phyloP scores from a whole-genome alignment of 768 basidiomycete genomes.

The Royoungia palumana region DNA sequence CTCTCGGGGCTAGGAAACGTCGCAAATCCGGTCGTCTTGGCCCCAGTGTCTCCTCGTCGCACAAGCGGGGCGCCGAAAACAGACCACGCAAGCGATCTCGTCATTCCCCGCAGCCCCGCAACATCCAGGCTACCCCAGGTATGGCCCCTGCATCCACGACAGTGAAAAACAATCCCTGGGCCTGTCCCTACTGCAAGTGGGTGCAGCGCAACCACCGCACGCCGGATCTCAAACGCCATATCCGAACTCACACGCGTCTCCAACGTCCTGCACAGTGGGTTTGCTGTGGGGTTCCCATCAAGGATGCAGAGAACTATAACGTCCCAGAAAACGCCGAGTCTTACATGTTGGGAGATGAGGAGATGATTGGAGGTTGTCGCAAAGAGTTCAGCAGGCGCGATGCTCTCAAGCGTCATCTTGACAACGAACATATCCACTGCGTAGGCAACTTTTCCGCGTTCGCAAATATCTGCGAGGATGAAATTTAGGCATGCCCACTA shows the following conservation, averaged over 20 bases:
- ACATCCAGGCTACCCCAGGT: slow-evolving; percentile 38
- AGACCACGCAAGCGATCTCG: slow-evolving; percentile 27
- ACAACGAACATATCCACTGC: slow-evolving; percentile 34
- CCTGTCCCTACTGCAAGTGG: slow-evolving; percentile 48
- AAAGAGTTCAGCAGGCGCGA: slow-evolving; percentile 38
- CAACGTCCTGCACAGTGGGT: slow-evolving; percentile 36
- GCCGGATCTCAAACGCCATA: slow-evolving; percentile 59
- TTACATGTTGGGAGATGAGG: slow-evolving; percentile 27
- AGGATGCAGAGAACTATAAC: slow-evolving; percentile 21
- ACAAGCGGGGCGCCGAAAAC: slow-evolving; percentile 5
- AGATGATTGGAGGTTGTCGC: slow-evolving; percentile 38
- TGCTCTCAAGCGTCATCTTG: slow-evolving; percentile 40
- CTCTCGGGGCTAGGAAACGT: slow-evolving; percentile 34
- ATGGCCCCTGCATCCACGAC: slow-evolving; percentile 12
- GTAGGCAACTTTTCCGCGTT: slow-evolving; percentile 32
- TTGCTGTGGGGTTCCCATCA: slow-evolving; percentile 34
- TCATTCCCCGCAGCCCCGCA: slow-evolving; percentile 41
- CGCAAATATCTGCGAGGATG: slow-evolving; percentile 26
- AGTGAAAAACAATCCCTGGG: slow-evolving; percentile 35
- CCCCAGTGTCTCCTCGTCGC: neutral
- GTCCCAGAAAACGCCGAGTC: slow-evolving; percentile 22
- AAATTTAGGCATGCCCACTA: slow-evolving; percentile 8
- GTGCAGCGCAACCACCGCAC: slow-evolving; percentile 47
- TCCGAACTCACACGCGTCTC: slow-evolving; percentile 47
- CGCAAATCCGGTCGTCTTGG: slow-evolving; percentile 16